phyloP scores from a whole-genome alignment of 1,284 basidiomycete genomes.

The Irpex rosettiformis region DNA sequence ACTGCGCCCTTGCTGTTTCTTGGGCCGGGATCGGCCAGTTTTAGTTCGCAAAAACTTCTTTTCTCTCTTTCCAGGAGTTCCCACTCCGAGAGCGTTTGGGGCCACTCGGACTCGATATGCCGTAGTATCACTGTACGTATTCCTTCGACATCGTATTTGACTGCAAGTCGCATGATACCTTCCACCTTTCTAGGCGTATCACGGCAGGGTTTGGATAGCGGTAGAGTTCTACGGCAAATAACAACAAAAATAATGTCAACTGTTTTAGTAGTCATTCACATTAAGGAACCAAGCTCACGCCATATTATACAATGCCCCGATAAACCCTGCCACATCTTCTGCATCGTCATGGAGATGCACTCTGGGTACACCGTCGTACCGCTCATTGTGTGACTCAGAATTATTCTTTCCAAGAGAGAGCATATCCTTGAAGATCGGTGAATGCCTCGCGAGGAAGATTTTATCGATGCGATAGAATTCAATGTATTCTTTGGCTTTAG shows the following conservation, averaged over 20 bases:
- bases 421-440: conserved; percentile 10
- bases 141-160: not conserved
- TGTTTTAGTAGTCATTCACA: too few relatives aligned
- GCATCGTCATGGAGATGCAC: not conserved
- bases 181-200: not conserved
- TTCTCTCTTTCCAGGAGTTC: not conserved
- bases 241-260: not conserved
- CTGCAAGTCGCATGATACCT: not conserved
- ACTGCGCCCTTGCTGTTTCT: not conserved
- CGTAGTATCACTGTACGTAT: not conserved
- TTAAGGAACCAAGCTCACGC: not conserved
- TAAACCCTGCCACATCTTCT: not conserved
- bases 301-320: not conserved
- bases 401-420: not conserved
- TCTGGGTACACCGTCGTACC: conserved; percentile 4
- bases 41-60: not conserved
- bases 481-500: not conserved
- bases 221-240: not conserved
- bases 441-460: conserved; percentile 11
- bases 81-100: conserved; percentile 1
- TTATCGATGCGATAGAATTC: conserved; percentile 11
- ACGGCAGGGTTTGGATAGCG: not conserved
- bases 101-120: conserved; percentile 6
- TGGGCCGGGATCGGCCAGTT: not conserved
- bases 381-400: not conserved